Base-by-base conservation (phyloP, 352 stramenopile genomes). In the Phytopythium sindhum region DNA sequence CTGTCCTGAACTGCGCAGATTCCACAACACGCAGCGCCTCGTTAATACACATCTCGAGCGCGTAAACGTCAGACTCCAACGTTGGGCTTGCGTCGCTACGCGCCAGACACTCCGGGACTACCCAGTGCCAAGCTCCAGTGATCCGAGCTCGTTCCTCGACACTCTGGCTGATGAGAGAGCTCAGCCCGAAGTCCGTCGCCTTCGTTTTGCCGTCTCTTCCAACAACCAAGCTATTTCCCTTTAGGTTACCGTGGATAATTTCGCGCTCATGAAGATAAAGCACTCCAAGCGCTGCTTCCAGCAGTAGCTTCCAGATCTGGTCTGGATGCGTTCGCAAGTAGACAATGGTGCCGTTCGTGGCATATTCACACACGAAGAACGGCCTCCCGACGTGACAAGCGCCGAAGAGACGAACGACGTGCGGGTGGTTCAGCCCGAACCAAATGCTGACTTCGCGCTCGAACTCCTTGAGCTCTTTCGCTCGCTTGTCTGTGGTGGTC, bases 241-340 rank as follows among this genome's bases (percentile, higher is more conserved):
- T 96, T 9, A 97, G 68, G 60, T 97, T 88, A 5, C 82, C 72
- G 56, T 97, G 89, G 10, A 96, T 65, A 4, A 90, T 58, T 8
- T 28, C 14, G 54, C 64, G 54, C 52, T 58, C 15, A 26, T 65
- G 72, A 85, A 87, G 24, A 88, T 68, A 93, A 31, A 60, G 33
- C 0, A 96, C 59, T 8, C 82, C 88, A 21, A 74, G 47, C 1
- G 69, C 69, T 3, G 66, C 58, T 19, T 81, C 66, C 29, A 61
- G 60, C 55, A 79, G 15, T 33, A 72, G 64, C 11, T 37, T 28
- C 61, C 70, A 66, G 3, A 63, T 1, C n/a, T 68, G 51, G 1
- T 47, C 24, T 0, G 56, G 52, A 57, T 61, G 57, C 19, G 29
- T 17, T 15, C 35, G 28, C 33, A 66, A 33, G 7, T 64, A 66